Evolutionary conservation across 371 early-diverging fungal species (phyloP).

Genomic region (Mortierella sp.): DNA sequence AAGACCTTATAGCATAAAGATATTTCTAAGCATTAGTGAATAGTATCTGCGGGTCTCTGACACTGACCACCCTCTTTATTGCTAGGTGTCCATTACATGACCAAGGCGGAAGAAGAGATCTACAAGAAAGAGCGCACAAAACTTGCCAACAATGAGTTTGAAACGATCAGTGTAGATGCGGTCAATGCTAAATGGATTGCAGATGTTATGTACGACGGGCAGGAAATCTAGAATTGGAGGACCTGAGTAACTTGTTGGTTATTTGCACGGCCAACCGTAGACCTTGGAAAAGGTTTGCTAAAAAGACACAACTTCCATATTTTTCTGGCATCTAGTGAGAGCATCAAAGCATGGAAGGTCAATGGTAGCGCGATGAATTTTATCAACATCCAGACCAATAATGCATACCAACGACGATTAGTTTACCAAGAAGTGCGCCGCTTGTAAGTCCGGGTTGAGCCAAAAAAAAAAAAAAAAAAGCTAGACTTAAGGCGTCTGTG

Average conservation of each 20-base stretch:
- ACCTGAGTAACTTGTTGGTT: too few species aligned
- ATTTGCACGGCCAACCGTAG: too few species aligned
- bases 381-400: constrained; percentile 62
- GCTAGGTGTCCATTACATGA: constrained; percentile 83
- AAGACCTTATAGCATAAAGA: too few species aligned
- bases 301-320: too few species aligned
- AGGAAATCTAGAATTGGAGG: neutral
- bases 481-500: too few species aligned
- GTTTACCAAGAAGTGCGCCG: constrained; percentile 78
- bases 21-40: too few species aligned
- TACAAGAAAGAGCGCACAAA: constrained; percentile 59
- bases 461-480: too few species aligned
- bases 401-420: constrained; percentile 70
- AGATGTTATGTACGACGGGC: constrained; percentile 51
- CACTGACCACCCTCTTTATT: neutral
- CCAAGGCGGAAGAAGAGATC: constrained; percentile 68
- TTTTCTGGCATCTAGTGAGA: constrained; percentile 33
- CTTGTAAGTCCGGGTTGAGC: constrained; percentile 45
- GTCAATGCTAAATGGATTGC: constrained; percentile 65
- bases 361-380: constrained; percentile 51
- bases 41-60: too few species aligned
- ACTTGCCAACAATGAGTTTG: constrained; percentile 63
- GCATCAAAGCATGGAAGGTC: constrained; percentile 62
- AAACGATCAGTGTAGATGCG: constrained; percentile 73
- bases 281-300: too few species aligned